Percentiles rank a stretch among this genome's conserved stretches.
These are phyloP conservation scores for Globisporangium spiculum DNA, from an alignment of 352 stramenopile species.

Conservation along the genomic window DNA sequence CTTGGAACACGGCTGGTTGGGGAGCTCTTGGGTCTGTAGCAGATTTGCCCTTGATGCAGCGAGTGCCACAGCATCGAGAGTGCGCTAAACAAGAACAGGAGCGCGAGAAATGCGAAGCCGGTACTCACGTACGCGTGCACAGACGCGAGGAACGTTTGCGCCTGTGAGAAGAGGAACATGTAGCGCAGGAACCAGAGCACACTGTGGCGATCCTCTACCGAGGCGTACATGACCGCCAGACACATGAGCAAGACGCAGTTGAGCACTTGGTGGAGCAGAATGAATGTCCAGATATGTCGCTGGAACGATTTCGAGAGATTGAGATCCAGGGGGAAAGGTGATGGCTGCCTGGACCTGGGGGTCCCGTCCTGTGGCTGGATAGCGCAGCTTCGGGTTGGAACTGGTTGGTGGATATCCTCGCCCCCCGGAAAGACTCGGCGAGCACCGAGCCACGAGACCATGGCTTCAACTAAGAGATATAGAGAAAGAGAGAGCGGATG, in stretches of 20 bases:
- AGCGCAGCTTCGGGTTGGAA: neutral
- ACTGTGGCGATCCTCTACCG: neutral
- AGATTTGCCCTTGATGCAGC: neutral
- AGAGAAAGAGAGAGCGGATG: too few relatives aligned
- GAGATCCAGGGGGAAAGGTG: neutral
- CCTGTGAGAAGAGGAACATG: constrained; percentile 2
- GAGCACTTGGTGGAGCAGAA: constrained; percentile 3
- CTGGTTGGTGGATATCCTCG: neutral
- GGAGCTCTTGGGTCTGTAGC: neutral
- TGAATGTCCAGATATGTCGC: constrained; percentile 1
- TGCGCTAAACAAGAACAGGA: neutral
- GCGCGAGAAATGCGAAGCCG: neutral
- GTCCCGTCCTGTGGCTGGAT: neutral
- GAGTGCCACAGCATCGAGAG: neutral
- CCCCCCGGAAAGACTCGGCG: neutral
- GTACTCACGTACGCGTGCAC: neutral
- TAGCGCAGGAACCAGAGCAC: constrained; percentile 4
- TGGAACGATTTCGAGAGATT: neutral
- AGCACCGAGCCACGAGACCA: neutral
- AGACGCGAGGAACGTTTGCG: neutral
- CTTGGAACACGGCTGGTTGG: neutral
- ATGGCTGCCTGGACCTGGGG: neutral
- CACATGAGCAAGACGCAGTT: neutral
- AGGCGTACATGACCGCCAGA: neutral
- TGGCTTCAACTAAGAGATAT: neutral